Percentiles rank a stretch among this genome's conserved stretches.
These are phyloP conservation scores for Samsoniella hepiali DNA, from an alignment of 2,329 filamentous ascomycete genomes.

Conservation along the genomic window DNA sequence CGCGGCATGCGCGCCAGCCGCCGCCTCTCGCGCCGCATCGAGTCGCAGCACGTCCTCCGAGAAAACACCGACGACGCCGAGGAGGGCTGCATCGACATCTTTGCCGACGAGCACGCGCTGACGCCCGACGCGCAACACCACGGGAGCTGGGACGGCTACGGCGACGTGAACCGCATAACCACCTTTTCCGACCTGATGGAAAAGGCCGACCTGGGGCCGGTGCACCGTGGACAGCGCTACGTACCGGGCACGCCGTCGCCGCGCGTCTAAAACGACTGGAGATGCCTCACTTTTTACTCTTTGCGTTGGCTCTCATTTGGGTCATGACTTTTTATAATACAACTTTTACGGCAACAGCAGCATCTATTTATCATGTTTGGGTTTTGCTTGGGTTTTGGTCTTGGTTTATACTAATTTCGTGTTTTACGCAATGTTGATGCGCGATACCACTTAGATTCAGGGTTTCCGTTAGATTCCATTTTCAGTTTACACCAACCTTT, in stretches of 20 bases:
- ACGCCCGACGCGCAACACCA: neutral
- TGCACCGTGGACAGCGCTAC: conserved; percentile 41
- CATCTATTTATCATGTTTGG: neutral
- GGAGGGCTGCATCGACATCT: conserved; percentile 6
- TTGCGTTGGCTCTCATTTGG: neutral
- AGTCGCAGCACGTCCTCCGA: neutral
- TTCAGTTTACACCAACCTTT: neutral
- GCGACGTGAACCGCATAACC: conserved; percentile 31
- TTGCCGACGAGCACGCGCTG: conserved; percentile 1
- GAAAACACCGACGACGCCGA: neutral
- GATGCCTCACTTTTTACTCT: neutral
- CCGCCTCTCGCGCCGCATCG: conserved; percentile 14
- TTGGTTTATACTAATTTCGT: neutral
- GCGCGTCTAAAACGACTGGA: conserved; percentile 25
- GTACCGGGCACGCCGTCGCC: conserved; percentile 38
- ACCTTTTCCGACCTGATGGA: conserved; percentile 55
- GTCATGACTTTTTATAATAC: too few relatives aligned
- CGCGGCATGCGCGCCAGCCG: conserved; percentile 17
- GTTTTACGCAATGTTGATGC: neutral
- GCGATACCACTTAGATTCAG: neutral
- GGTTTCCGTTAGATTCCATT: neutral
- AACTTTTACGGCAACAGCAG: too few relatives aligned
- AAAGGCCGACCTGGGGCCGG: conserved; percentile 41
- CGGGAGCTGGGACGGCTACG: neutral
- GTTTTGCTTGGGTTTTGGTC: neutral